phyloP scores from a whole-genome alignment of 768 basidiomycete species.

The Clathrus columnatus region DNA sequence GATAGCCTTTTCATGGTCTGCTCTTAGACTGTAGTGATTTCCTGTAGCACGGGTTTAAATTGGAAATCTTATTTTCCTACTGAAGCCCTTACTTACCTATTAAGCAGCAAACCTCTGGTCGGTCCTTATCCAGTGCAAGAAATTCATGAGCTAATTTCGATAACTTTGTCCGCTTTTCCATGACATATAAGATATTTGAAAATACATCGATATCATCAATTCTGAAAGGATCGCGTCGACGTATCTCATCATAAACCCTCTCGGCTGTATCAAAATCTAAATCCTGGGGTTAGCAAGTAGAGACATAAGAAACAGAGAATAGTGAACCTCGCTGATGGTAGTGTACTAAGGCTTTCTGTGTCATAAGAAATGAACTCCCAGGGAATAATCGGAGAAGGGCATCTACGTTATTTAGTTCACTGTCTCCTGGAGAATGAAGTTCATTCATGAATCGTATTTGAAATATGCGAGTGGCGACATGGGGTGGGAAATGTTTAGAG shows the following conservation, averaged over 20 bases:
- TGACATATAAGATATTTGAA: constrained; percentile 95
- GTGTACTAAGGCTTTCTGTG: constrained; percentile 72
- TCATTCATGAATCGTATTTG: constrained; percentile 86
- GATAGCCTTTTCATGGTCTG: constrained; percentile 93
- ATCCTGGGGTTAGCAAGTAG: constrained; percentile 7
- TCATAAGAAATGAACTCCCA: constrained; percentile 76
- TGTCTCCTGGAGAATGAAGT: constrained; percentile 80
- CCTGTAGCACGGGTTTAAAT: constrained; percentile 38
- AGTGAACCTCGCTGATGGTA: constrained; percentile 83
- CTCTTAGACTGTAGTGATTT: constrained; percentile 92
- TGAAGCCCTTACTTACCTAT: constrained; percentile 54
- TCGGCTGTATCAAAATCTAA: constrained; percentile 89
- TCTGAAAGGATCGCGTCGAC: constrained; percentile 72
- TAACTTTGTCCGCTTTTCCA: constrained; percentile 79
- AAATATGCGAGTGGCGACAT: constrained; percentile 40
- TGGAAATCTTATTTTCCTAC: constrained; percentile 1
- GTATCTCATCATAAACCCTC: constrained; percentile 75
- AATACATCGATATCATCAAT: constrained; percentile 94
- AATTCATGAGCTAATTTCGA: constrained; percentile 91
- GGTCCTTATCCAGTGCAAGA: constrained; percentile 78
- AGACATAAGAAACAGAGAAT: neutral
- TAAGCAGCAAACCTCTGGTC: constrained; percentile 93
- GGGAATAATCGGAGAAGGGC: constrained; percentile 74
- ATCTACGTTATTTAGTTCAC: constrained; percentile 74
- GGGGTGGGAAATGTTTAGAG: constrained; percentile 6